Evolutionary conservation across 768 basidiomycete genomes (phyloP).

Genomic region (Suillus weaverae): DNA sequence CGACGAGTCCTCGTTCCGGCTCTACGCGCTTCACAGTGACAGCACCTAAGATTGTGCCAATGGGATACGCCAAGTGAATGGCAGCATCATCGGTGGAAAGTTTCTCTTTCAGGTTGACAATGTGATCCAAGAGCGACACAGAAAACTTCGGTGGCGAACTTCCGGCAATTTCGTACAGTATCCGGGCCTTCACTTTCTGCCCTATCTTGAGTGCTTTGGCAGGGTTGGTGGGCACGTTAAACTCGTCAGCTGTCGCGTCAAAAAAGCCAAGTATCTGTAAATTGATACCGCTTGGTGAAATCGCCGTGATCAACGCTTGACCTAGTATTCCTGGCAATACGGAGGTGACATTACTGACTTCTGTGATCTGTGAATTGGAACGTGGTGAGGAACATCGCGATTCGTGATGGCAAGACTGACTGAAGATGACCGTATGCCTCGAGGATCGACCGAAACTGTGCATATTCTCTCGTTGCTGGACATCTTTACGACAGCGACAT

Average conservation of each 20-base stretch:
- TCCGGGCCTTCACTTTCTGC: conserved; percentile 78
- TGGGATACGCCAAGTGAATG: conserved; percentile 63
- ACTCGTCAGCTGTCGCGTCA: conserved; percentile 83
- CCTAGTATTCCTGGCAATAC: conserved; percentile 86
- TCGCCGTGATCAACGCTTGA: conserved; percentile 76
- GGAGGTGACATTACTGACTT: conserved; percentile 71
- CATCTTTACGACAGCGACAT: conserved; percentile 64
- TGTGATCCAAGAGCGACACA: conserved; percentile 74
- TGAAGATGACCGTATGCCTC: conserved; percentile 49
- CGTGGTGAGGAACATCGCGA: conserved; percentile 4
- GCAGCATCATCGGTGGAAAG: conserved; percentile 10
- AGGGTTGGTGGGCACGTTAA: conserved; percentile 60
- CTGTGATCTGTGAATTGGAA: conserved; percentile 52
- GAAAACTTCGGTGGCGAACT: conserved; percentile 80
- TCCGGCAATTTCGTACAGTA: conserved; percentile 76
- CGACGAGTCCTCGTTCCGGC: conserved; percentile 77
- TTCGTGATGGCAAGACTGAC: conserved; percentile 41
- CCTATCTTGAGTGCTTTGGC: conserved; percentile 57
- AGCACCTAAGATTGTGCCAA: conserved; percentile 73
- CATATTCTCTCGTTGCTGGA: conserved; percentile 51
- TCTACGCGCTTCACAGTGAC: conserved; percentile 77
- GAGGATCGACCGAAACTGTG: conserved; percentile 66
- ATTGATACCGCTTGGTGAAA: conserved; percentile 74
- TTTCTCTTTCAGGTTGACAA: conserved; percentile 55
- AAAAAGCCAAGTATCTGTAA: conserved; percentile 91